phyloP scores from a whole-genome alignment of 2,329 filamentous ascomycete genomes.

The Neofusicoccum sp. region DNA sequence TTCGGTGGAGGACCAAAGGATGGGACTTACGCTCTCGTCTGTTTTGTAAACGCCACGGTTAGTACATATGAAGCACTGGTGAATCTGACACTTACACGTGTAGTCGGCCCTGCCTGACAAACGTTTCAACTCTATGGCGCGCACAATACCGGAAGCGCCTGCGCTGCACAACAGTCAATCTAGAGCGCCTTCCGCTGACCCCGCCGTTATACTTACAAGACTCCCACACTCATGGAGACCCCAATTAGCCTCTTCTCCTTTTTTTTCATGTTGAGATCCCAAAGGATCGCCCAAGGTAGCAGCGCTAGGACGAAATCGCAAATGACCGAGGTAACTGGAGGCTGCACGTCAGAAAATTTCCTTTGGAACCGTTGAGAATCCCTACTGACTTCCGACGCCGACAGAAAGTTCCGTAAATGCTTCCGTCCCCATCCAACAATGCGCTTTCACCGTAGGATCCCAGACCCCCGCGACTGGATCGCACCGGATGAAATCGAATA shows the following conservation, averaged over 20 bases:
- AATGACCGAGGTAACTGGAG: conserved; percentile 36
- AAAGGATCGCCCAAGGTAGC: conserved; percentile 37
- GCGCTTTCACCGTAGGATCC: conserved; percentile 29
- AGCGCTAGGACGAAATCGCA: conserved; percentile 41
- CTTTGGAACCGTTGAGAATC: too few species aligned
- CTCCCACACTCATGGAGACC: conserved; percentile 34
- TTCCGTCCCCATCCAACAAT: conserved; percentile 30
- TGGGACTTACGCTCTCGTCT: conserved; percentile 34
- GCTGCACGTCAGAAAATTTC: neutral
- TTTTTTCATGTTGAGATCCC: conserved; percentile 39
- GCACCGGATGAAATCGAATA: conserved; percentile 34
- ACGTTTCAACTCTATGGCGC: conserved; percentile 33
- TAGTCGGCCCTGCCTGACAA: conserved; percentile 35
- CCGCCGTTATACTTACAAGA: conserved; percentile 28
- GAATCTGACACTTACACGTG: conserved; percentile 25
- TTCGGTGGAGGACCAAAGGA: conserved; percentile 40
- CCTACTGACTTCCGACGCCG: conserved; percentile 4
- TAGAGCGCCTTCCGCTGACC: too few species aligned
- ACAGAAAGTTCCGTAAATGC: conserved; percentile 26
- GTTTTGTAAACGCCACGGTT: neutral
- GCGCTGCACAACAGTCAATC: conserved; percentile 24
- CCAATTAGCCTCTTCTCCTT: conserved; percentile 39
- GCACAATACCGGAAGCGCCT: conserved; percentile 35
- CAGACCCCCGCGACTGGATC: conserved; percentile 32
- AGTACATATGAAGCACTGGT: neutral